phyloP scores from a whole-genome alignment of 2,329 filamentous ascomycete genomes.

The Arthroderma sp. region DNA sequence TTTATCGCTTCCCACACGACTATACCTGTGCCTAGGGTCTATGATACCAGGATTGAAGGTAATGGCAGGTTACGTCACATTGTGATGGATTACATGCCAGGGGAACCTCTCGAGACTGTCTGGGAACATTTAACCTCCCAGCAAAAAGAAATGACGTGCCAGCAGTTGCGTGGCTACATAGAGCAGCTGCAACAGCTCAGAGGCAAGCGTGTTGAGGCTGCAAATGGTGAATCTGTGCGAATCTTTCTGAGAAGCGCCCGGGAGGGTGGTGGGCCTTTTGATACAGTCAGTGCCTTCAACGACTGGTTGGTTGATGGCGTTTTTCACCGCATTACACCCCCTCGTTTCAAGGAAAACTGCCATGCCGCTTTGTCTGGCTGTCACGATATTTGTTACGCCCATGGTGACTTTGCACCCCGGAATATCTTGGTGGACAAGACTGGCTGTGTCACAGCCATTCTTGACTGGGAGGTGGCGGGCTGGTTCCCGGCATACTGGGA shows the following conservation, averaged over 20 bases:
- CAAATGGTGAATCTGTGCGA: not conserved
- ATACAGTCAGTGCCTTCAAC: not conserved
- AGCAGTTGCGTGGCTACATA: slow-evolving; percentile 6
- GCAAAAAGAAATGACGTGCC: slow-evolving; percentile 1
- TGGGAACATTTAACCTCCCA: slow-evolving; percentile 4
- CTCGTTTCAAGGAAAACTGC: no score
- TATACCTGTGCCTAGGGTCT: no score
- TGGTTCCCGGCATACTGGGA: slow-evolving; percentile 11
- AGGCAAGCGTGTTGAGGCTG: slow-evolving; percentile 1
- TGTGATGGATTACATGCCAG: not conserved
- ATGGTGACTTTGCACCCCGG: slow-evolving; percentile 11
- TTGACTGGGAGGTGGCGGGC: slow-evolving; percentile 15
- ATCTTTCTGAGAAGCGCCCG: not conserved
- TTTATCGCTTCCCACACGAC: no score
- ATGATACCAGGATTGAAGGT: no score
- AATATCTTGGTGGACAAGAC: slow-evolving; percentile 12
- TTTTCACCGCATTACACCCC: not conserved
- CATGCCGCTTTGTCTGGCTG: slow-evolving; percentile 1
- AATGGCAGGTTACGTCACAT: no score
- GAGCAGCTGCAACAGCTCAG: slow-evolving; percentile 3
- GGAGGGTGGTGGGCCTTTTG: not conserved
- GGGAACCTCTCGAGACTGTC: slow-evolving; percentile 4
- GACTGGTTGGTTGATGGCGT: not conserved
- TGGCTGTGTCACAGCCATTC: slow-evolving; percentile 12
- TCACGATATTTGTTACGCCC: slow-evolving; percentile 8